Conservation (phyloP, 2,329 filamentous ascomycete genomes). For the Coleophoma crateriformis region DNA sequence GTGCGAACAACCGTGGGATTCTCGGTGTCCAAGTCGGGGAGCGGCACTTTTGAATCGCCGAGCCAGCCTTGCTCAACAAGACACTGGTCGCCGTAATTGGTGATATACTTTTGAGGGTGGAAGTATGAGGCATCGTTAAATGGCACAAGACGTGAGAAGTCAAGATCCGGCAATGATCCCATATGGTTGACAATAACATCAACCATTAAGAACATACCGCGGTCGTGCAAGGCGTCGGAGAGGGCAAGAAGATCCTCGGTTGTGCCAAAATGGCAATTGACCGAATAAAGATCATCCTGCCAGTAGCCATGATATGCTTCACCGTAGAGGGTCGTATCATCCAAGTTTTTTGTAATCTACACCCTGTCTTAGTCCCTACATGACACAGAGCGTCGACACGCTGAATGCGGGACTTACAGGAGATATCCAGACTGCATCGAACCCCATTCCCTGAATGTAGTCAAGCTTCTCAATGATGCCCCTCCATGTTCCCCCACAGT, state of each 20-base stretch:
- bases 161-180: slow-evolving; percentile 4
- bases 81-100: slow-evolving; percentile 25
- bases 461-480: slow-evolving; percentile 38
- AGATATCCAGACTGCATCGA: slow-evolving; percentile 35
- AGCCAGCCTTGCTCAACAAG: slow-evolving; percentile 35
- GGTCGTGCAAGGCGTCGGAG: slow-evolving; percentile 32
- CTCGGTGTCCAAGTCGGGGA: slow-evolving; percentile 37
- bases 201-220: slow-evolving; percentile 41
- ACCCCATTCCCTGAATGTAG: slow-evolving; percentile 43
- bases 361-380: slow-evolving; percentile 10
- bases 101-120: slow-evolving; percentile 15
- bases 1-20: slow-evolving; percentile 29
- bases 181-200: slow-evolving; percentile 42
- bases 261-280: slow-evolving; percentile 41
- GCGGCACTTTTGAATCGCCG: slow-evolving; percentile 34
- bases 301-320: slow-evolving; percentile 41
- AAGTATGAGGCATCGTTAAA: slow-evolving; percentile 13
- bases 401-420: slow-evolving; percentile 21
- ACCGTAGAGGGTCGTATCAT: slow-evolving; percentile 25
- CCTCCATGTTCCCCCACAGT: slow-evolving; percentile 44
- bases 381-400: neutral
- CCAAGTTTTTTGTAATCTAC: slow-evolving; percentile 28
- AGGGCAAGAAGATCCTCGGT: slow-evolving; percentile 37
- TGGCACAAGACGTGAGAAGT: slow-evolving; percentile 2
- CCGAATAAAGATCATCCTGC: slow-evolving; percentile 35